Percentiles rank a stretch among this genome's conserved stretches.
These are phyloP conservation scores for Yamadazyma dendronema DNA, from an alignment of 1,139 yeast species.

Conservation along the genomic window DNA sequence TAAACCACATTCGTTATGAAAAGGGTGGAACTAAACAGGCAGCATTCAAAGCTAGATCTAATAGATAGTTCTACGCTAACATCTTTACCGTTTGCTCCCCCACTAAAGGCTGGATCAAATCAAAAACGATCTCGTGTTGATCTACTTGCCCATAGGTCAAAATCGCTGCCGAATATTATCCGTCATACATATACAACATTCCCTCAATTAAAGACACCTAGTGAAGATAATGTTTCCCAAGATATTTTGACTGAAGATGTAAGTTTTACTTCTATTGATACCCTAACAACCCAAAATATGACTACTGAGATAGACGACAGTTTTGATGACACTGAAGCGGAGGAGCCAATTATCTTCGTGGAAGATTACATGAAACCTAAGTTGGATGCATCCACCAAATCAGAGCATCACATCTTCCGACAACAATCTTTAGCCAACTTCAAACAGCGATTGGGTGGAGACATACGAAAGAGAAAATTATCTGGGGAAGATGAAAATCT, in stretches of 20 bases:
- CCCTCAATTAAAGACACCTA: constrained; percentile 1
- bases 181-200: background rate
- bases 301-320: constrained; percentile 19
- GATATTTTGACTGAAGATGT: constrained; percentile 13
- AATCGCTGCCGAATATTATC: constrained; percentile 6
- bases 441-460: constrained; percentile 25
- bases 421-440: constrained; percentile 41
- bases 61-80: constrained; percentile 62
- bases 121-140: constrained; percentile 5
- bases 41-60: constrained; percentile 60
- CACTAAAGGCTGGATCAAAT: constrained; percentile 26
- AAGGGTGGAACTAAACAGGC: constrained; percentile 16
- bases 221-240: background rate
- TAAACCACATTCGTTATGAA: background rate
- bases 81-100: constrained; percentile 66
- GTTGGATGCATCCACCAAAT: background rate
- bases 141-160: constrained; percentile 6
- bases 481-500: constrained; percentile 26
- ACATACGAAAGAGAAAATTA: constrained; percentile 11
- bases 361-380: constrained; percentile 44
- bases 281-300: constrained; percentile 14
- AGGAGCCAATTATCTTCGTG: constrained; percentile 50
- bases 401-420: constrained; percentile 10
- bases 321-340: constrained; percentile 24
- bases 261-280: constrained; percentile 17